These are phyloP conservation scores for Dictyostelium brefeldianum DNA, from an alignment of 78 protist species.

Conservation along the genomic window DNA sequence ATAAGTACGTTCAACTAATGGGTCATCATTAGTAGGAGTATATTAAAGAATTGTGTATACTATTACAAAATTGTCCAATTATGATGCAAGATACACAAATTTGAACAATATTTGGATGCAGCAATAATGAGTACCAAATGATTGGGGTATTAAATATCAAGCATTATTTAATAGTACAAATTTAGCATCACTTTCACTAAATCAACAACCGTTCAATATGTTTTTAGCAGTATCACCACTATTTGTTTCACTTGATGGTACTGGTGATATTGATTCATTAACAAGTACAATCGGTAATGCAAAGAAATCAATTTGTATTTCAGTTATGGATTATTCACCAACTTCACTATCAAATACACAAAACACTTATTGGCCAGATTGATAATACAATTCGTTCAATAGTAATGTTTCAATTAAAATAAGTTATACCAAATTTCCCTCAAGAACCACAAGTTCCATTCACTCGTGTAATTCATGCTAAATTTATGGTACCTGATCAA, in stretches of 20 bases:
- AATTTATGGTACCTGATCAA: slow-evolving; percentile 89
- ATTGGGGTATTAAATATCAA: slow-evolving; percentile 34
- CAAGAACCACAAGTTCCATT: slow-evolving; percentile 74
- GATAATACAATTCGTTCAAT: slow-evolving; percentile 82
- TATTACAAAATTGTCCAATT: slow-evolving; percentile 67
- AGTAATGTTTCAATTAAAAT: slow-evolving; percentile 77
- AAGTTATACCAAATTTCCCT: slow-evolving; percentile 70
- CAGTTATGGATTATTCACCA: slow-evolving; percentile 90
- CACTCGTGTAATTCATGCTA: slow-evolving; percentile 93
- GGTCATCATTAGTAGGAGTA: slow-evolving; percentile 42
- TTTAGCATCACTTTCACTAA: background rate
- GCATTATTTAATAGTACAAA: slow-evolving; percentile 29
- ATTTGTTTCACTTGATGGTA: slow-evolving; percentile 39
- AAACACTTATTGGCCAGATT: slow-evolving; percentile 84
- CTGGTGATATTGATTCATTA: slow-evolving; percentile 82
- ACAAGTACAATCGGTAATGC: slow-evolving; percentile 52
- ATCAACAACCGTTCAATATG: slow-evolving; percentile 22
- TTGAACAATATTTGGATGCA: slow-evolving; percentile 77
- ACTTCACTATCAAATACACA: slow-evolving; percentile 47
- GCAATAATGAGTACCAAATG: slow-evolving; percentile 44
- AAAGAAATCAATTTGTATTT: slow-evolving; percentile 57
- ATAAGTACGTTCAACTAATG: slow-evolving; percentile 54
- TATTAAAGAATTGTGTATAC: slow-evolving; percentile 92
- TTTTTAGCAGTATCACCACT: slow-evolving; percentile 53
- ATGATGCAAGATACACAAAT: slow-evolving; percentile 80